Evolutionary conservation across 75 land plant species (phyloP), one percentile per base, ranked within the genome.

Genomic region (Pinus taeda): DNA sequence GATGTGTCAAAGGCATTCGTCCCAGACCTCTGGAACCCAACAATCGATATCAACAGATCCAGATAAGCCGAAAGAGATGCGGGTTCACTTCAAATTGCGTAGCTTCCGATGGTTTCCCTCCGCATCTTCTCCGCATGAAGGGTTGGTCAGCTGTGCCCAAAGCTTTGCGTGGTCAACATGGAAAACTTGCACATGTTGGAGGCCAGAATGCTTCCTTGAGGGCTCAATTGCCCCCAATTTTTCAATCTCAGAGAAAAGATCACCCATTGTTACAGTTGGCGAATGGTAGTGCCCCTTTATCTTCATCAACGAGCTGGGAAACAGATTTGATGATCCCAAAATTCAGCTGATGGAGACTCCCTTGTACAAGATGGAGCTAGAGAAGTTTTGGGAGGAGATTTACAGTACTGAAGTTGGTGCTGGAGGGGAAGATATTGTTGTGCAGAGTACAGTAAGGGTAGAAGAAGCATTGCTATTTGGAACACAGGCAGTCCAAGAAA

Each of bases 271-370:
- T 15, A 36, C 36, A 36, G 70, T 66, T 66, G 87, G 90, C 4
- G 80, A 83, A 57, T 88, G 90, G 90, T 83, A 88, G 24, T 78
- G 78, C 33, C 90, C 87, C 2, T 88, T 85, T 75, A 69, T 88
- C 75, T 85, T 88, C 61, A 55, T 73, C 83, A 33, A 33, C 0
- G 18, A 15, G 29, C 7, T 6, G 8, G 39, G 49, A 0, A 45
- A 45, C 49, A 45, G 8, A 5, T 45, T 6, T 8, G 8, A 6
- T 8, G 49, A 45, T 45, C 49, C 49, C 49, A 45, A 6, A 45
- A 45, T 45, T 45, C 49, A 45, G 49, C 7, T 45, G 49, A 45
- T 45, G 7, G 49, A 45, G 49, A 45, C 7, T 6, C 49, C 49
- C 8, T 45, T 45, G 6, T 45, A 45, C 8, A 45, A 45, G 49